Evolutionary conservation across 2,329 filamentous ascomycete genomes (phyloP), one percentile per base, ranked within the genome.

Genomic region (Microascus cirrosus): DNA sequence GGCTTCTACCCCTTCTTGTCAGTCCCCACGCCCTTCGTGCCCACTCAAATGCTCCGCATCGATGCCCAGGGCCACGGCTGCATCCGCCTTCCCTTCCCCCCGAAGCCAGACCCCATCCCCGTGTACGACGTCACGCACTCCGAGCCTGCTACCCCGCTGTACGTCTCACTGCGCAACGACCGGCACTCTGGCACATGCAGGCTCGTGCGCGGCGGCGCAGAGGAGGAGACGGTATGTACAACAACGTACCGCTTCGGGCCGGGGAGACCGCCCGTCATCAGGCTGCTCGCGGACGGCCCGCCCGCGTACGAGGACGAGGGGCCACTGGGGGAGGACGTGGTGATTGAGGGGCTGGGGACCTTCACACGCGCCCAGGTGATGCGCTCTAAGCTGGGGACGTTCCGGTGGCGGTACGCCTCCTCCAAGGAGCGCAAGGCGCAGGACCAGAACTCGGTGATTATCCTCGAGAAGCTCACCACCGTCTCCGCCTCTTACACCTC

Each of bases 201-300:
- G 61, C 74, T 83, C 54, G 66, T 78, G 3, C 67, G 77, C 39
- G 74, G 71, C 24, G 51, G 51, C 3, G 25, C 24, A 58, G 61
- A 24, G 53, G 56, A 45, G 59, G 61, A 32, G 54, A 57, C 48
- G 59, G 63, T 82, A n/a, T 77, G 74, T 61, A 71, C 66, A 1
- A 85, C 82, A 0, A 75, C 73, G 3, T 85, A 85, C 67, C 77
- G 75, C 61, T 83, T 78, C 63, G 82, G 82, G 0, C 81, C 81
- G 1, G 73, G 73, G 48, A 73, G 74, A 2, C 73, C 78, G 7
- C 82, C 82, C 2, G 67, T 73, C 51, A 68, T 86, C 25, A 24
- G 56, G 18, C 35, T 57, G 32, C 18, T 39, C n/a, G 53, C 11
- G 20, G 45, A 24, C 32, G 66, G 53, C 51, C 20, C 62, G 18